phyloP scores from a whole-genome alignment of 1,139 yeast species.

The Scheffersomyces quercinus region DNA sequence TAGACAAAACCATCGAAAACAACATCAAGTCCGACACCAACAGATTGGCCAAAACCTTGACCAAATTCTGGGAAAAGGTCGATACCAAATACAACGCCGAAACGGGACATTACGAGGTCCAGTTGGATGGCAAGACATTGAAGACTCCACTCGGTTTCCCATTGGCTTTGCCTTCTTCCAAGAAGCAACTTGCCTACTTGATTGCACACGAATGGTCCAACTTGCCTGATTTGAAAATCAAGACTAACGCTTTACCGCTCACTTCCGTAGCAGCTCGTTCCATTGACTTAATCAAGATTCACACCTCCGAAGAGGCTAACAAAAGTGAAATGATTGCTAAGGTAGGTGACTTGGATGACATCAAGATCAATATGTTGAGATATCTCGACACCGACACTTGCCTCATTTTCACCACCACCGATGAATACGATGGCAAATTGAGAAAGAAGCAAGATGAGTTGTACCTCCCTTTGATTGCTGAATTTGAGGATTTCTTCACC shows the following conservation, averaged over 20 bases:
- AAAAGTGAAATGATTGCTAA: conserved; percentile 52
- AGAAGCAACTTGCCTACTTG: conserved; percentile 67
- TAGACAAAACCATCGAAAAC: conserved; percentile 49
- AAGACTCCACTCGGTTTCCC: conserved; percentile 83
- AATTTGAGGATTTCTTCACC: conserved; percentile 64
- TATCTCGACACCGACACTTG: conserved; percentile 94
- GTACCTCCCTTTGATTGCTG: conserved; percentile 71
- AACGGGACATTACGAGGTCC: conserved; percentile 46
- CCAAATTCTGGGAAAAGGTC: conserved; percentile 86
- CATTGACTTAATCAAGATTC: conserved; percentile 58
- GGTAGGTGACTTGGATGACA: conserved; percentile 58
- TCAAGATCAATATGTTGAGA: conserved; percentile 61
- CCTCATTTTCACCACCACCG: conserved; percentile 76
- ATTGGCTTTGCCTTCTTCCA: conserved; percentile 60
- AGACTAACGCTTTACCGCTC: conserved; percentile 79
- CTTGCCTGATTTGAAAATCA: conserved; percentile 68
- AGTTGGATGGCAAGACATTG: conserved; percentile 72
- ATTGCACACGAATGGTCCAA: conserved; percentile 88
- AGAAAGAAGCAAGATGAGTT: conserved; percentile 73
- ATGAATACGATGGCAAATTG: conserved; percentile 81
- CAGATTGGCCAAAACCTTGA: conserved; percentile 66
- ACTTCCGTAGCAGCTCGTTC: conserved; percentile 88
- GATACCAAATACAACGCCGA: conserved; percentile 38
- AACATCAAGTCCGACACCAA: conserved; percentile 65
- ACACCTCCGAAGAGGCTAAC: conserved; percentile 27